Base-by-base conservation (phyloP, 1,139 yeast genomes). In the Nadsonia starkeyi-henricii region DNA sequence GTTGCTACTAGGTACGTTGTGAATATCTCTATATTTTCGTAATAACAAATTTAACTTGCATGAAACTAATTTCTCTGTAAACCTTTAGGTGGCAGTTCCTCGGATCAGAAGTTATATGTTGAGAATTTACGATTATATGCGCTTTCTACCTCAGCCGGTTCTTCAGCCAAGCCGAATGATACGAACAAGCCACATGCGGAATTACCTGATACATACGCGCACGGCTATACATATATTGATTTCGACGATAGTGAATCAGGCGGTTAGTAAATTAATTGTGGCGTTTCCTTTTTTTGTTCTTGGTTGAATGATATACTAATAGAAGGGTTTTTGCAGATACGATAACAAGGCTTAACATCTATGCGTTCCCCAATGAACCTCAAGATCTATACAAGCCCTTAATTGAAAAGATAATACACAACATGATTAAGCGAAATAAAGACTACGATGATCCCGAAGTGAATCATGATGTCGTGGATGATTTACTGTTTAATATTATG, bases 171-270 rank as follows among this genome's bases (percentile, higher is more conserved):
- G 20, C 41, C 41, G 37, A 48, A 42, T 20, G 47, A 42, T 20
- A 12, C 41, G 28, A 46, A 52, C 13, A 36, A 47, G 51, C 67
- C 57, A 12, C 42, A 45, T 33, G 4, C 39, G 17, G 39, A 33
- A 13, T n/a, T 33, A 4, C 39, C 39, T 1, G 62, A 61, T 44
- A 57, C 56, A 2, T 58, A 62, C 50, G 61, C 63, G 2, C 47
- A 67, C 21, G 71, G 70, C 1, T 70, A 67, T 49, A 58, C 67
- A 1, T 68, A 52, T 51, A 53, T 67, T 7, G 65, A 65, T 44
- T 61, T 58, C 49, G 54, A 53, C 19, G 68, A 66, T 41, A 53
- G 54, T 2, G 64, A 63, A n/a, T 60, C 62, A 17, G 64, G 62
- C 26, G 65, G 61, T 49, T 57, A 51, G 39, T 33, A 15, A 26